Base-by-base conservation (phyloP, 2,329 filamentous ascomycete species). In the Chlorencoelia australis region DNA sequence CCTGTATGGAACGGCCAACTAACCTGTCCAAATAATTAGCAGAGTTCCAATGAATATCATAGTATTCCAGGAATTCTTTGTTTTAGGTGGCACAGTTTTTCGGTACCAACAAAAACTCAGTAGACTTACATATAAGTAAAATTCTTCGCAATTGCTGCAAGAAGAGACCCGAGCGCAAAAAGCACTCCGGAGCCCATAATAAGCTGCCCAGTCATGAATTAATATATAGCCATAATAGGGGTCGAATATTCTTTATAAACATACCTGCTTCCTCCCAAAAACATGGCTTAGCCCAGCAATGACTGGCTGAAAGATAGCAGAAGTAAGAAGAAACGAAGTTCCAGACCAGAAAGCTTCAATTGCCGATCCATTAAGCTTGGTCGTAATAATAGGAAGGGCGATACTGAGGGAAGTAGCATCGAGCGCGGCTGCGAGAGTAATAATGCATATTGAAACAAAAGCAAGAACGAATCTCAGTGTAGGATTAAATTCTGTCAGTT, bases 281-380 rank as follows among this genome's bases (percentile, higher is more conserved):
- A 60, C 57, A 41, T 64, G 52, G 28, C 58, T 61, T 25, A 66
- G 50, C 2, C 58, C 50, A 17, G 49, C 46, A 52, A 59, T 53
- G 42, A 60, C 57, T 26, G 73, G 75, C 47, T 77, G 69, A 27
- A 73, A 65, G 19, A 77, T 69, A 1, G 79, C 75, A 38, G 71
- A 75, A 3, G 76, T 72, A 4, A 85, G 66, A 4, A 85, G 62
- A 45, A 81, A 85, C 11, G 74, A 75, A 4, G 79, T 83, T 2
- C 79, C 79, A 9, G 75, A 70, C 80, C 79, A 84, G 50, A 83
- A 83, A 0, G 76, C 74, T 56, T 82, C 65, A 20, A 75, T 67
- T 2, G 69, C 71, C 0, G 63, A 65, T 28, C 71, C 71, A 18
- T 62, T 46, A 5, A 77, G 60, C 14, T 65, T 65, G 6, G 55